Conservation (phyloP, 192 early-diverging fungal species). For the Backusella morwellensis region DNA sequence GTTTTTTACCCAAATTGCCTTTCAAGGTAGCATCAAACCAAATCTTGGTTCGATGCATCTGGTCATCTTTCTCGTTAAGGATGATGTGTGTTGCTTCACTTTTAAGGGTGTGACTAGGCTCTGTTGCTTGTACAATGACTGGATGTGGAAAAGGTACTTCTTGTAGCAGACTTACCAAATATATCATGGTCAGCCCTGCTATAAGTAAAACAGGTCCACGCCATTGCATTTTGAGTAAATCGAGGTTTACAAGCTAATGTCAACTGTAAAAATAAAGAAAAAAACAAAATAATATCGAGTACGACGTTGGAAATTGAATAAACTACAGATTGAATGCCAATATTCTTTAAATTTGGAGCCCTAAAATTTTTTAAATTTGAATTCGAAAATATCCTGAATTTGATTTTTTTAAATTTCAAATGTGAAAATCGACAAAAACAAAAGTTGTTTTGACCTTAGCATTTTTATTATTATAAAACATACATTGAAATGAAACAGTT, state of each 20-base stretch:
- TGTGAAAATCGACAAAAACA: too few relatives aligned
- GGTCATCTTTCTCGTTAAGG: constrained; percentile 12
- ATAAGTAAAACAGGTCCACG: constrained; percentile 30
- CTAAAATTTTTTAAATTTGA: too few relatives aligned
- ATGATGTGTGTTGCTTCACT: constrained; percentile 14
- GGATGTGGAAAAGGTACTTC: constrained; percentile 35
- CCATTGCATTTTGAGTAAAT: constrained; percentile 33
- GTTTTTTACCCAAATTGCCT: background rate
- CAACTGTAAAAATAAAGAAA: background rate
- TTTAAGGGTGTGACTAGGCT: background rate
- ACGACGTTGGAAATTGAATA: background rate
- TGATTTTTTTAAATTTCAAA: too few relatives aligned
- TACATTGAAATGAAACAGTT: too few relatives aligned
- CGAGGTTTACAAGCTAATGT: background rate
- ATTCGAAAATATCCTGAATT: too few relatives aligned
- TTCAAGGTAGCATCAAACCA: constrained; percentile 20
- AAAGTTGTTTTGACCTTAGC: too few relatives aligned
- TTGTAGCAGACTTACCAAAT: constrained; percentile 38
- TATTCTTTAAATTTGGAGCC: too few relatives aligned
- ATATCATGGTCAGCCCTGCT: constrained; percentile 32
- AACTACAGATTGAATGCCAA: too few relatives aligned
- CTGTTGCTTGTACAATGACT: constrained; percentile 2
- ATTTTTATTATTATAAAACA: too few relatives aligned
- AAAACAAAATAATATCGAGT: background rate
- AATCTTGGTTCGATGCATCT: constrained; percentile 30